Conservation (phyloP, 2,329 filamentous ascomycete species). For the Colletotrichum australisinense region DNA sequence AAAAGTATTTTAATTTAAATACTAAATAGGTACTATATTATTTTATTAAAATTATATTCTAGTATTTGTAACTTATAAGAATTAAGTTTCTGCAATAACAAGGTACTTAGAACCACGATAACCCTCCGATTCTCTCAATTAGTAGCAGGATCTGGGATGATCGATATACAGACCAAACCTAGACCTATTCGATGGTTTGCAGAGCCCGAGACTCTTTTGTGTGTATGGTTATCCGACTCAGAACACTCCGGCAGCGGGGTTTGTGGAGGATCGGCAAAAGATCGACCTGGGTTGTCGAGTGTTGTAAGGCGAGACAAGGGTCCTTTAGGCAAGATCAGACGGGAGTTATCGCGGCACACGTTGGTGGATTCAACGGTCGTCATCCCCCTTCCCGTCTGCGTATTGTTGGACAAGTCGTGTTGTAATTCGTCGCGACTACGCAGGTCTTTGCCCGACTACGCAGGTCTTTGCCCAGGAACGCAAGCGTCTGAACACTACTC, state of each 20-base stretch:
- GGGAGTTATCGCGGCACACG: constrained; percentile 2
- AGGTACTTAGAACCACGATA: not conserved
- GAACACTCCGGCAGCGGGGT: constrained; percentile 6
- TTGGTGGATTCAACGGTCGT: not conserved
- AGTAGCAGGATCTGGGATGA: not conserved
- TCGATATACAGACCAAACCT: not conserved
- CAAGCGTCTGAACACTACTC: not conserved
- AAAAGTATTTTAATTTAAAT: too few relatives aligned
- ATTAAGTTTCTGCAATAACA: too few relatives aligned
- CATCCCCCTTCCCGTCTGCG: not conserved
- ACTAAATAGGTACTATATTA: too few relatives aligned
- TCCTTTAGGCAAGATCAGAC: constrained; percentile 1
- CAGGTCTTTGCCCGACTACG: not conserved
- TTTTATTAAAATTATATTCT: too few relatives aligned
- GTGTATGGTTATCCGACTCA: constrained; percentile 11
- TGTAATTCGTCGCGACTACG: not conserved
- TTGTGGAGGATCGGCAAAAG: constrained; percentile 12
- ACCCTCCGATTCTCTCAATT: not conserved
- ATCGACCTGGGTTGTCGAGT: not conserved
- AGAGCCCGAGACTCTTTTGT: not conserved
- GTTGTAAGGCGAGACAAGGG: constrained; percentile 5
- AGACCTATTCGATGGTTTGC: not conserved
- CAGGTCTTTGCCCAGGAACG: not conserved
- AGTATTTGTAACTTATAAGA: too few relatives aligned
- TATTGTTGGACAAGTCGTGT: too few relatives aligned